Evolutionary conservation across 169 alveolate species (phyloP), one percentile per base, ranked within the genome.

Genomic region (Cryptosporidium viatorum): DNA sequence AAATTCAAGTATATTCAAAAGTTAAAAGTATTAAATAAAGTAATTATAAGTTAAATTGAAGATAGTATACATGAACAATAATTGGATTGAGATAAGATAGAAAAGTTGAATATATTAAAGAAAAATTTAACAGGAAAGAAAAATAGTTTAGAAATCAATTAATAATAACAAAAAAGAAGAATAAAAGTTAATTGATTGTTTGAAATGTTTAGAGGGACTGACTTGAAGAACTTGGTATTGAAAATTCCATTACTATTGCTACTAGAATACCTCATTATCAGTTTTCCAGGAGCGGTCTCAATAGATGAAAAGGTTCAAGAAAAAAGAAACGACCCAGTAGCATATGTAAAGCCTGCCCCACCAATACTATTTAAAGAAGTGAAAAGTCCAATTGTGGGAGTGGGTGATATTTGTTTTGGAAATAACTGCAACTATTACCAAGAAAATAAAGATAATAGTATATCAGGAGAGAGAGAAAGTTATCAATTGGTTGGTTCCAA

Each of bases 341-440:
- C 58, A 16, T 26, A 41, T 70, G 18, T 50, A n/a, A 0, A 2
- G 7, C 9, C 52, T 14, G 33, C 10, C n/a, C 50, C 86, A 0
- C 33, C 69, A n/a, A 33, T 26, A 6, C 16, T 73, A 3, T 31
- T 73, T 10, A 39, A 59, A 29, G 86, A 73, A 18, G 14, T 33
- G 21, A 50, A 58, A 35, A 31, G 21, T 23, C 86, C 86, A 31
- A n/a, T 41, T 52, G 51, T 55, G n/a, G 71, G 86, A 37, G 65
- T 71, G 31, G 55, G 86, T 18, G 86, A 73, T 18, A 33, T 73
- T 14, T 73, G 86, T 12, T 18, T 73, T 12, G 86, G 86, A n/a
- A 41, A 73, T 29, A 31, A 73, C 16, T 73, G 86, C 39, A 41
- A 37, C 48, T 29, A n/a, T 31, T 16, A 50, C 23, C 45, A 45